Evolutionary conservation across 352 stramenopile species (phyloP).

Genomic region (Pythium sukuiense): DNA sequence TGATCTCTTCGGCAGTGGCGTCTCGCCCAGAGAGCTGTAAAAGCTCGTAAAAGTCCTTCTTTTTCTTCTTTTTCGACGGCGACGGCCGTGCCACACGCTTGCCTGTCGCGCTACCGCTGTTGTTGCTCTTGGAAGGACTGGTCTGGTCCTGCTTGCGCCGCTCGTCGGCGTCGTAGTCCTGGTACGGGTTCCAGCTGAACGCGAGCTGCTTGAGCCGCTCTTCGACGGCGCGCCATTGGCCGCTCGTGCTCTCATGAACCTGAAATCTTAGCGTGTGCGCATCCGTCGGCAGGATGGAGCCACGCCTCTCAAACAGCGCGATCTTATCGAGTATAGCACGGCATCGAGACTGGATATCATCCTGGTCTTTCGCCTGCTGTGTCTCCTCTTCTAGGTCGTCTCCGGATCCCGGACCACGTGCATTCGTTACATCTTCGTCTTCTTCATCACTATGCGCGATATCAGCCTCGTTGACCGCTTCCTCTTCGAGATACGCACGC

Average conservation of each 20-base stretch:
- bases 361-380: background rate
- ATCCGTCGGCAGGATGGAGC: constrained; percentile 55
- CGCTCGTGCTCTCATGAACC: constrained; percentile 60
- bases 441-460: background rate
- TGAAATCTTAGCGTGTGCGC: constrained; percentile 68
- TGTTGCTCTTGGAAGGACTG: background rate
- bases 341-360: constrained; percentile 8
- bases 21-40: constrained; percentile 36
- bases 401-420: background rate
- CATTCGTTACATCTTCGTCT: background rate
- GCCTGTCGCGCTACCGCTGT: constrained; percentile 10
- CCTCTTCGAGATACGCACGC: constrained; percentile 3
- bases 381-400: background rate
- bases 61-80: constrained; percentile 27
- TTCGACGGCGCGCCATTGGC: constrained; percentile 59
- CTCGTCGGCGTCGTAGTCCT: constrained; percentile 40
- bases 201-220: constrained; percentile 56
- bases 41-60: constrained; percentile 70
- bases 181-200: constrained; percentile 77
- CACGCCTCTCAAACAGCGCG: constrained; percentile 46
- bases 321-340: constrained; percentile 56
- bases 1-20: constrained; percentile 48
- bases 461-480: background rate
- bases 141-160: constrained; percentile 21
- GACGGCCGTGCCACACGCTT: constrained; percentile 7